These are phyloP conservation scores for Chrysoporthe puriensis DNA, from an alignment of 2,329 filamentous ascomycete species.

Conservation along the genomic window DNA sequence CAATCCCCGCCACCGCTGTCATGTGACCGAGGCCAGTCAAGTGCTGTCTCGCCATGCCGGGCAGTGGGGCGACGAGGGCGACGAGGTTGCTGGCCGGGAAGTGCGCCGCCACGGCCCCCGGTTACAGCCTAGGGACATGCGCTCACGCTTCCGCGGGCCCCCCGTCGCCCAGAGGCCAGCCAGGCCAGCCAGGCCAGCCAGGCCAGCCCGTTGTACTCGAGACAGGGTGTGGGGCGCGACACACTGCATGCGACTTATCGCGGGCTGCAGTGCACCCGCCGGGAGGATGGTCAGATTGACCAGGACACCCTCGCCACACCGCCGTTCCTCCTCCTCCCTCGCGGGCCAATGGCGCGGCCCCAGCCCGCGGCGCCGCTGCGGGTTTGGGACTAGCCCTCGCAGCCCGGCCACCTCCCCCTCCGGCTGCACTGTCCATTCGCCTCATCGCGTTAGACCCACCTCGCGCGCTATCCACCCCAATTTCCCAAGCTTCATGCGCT, in stretches of 20 bases:
- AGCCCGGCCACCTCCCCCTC: background rate
- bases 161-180: constrained; percentile 19
- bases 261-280: constrained; percentile 9
- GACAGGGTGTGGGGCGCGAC: constrained; percentile 21
- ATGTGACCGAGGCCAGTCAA: constrained; percentile 7
- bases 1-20: background rate
- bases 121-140: constrained; percentile 27
- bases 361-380: constrained; percentile 15
- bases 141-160: constrained; percentile 26
- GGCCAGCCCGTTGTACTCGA: constrained; percentile 24
- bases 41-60: background rate
- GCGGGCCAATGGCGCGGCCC: constrained; percentile 9
- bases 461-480: constrained; percentile 15
- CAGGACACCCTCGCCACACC: constrained; percentile 22
- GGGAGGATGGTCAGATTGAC: constrained; percentile 12
- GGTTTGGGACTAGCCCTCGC: constrained; percentile 17
- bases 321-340: constrained; percentile 15
- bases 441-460: constrained; percentile 14
- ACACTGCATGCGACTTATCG: constrained; percentile 20
- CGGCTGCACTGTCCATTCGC: constrained; percentile 15
- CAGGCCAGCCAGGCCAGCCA: too few relatives aligned
- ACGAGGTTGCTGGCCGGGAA: constrained; percentile 19
- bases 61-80: background rate
- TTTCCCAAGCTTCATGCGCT: constrained; percentile 21
- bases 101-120: constrained; percentile 23